Base-by-base conservation (phyloP, 352 stramenopile species). In the Phytophthora constricta region DNA sequence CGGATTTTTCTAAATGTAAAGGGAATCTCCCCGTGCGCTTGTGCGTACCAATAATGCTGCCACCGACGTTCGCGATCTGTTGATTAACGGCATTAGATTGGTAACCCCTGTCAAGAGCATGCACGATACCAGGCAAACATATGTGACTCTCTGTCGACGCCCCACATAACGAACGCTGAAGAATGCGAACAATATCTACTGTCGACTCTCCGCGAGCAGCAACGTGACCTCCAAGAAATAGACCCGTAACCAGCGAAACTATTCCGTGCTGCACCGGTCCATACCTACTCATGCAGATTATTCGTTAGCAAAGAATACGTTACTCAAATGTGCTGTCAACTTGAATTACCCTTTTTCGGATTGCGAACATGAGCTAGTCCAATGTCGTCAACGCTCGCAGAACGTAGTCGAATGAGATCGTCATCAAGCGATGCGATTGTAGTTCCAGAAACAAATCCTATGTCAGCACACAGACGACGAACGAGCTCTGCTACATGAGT, bases 171-270 rank as follows among this genome's bases (percentile, higher is more conserved):
- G 53, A 52, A 17, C 53, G 14, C 27, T 60, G 53, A 22, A 52
- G 41, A 22, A 52, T 43, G 11, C 47, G 51, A 4, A 60, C 53
- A 43, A 60, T 43, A 27, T 60, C 53, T 22, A 51, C 16, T 4
- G 39, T 60, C 31, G 37, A 33, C 27, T 60, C 41, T 19, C 39
- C 53, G 16, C 39, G 37, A 31, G 53, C 16, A 11, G 53, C 37
- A 9, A 60, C 17, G 28, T 60, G 53, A 14, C 53, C 53, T n/a
- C 41, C 53, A 10, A 60, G 19, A 43, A 60, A 50, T 31, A 60
- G 28, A 23, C 39, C 41, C 20, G 39, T 51, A 33, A 23, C 28
- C 7, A 60, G n/a, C 8, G 39, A 43, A 26, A 51, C 53, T 19
- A 52, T 43, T 42, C 53, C 53, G 20, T 60, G 37, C 10, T 60